These are phyloP conservation scores for Rosa multiflora DNA, from an alignment of 306 rosid species.

Conservation along the genomic window DNA sequence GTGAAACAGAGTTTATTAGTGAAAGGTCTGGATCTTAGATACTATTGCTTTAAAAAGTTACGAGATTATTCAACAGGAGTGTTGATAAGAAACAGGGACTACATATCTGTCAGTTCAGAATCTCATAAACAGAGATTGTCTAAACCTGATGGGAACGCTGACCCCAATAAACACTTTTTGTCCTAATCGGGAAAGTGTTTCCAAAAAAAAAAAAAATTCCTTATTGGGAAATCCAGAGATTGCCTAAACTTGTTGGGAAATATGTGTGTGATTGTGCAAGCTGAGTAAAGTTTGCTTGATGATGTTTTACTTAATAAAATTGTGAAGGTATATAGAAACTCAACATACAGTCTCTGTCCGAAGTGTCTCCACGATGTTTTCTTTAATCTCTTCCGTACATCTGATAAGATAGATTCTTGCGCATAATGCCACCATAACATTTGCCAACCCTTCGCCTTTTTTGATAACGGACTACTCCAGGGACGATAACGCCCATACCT, in stretches of 20 bases:
- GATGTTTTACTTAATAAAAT: not conserved
- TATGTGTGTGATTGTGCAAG: not conserved
- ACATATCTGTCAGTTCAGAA: not conserved
- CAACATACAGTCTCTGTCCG: slow-evolving; percentile 79
- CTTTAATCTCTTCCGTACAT: slow-evolving; percentile 74
- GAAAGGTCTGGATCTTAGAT: not conserved
- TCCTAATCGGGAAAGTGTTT: not conserved
- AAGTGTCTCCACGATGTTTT: slow-evolving; percentile 90
- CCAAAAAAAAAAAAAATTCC: not conserved
- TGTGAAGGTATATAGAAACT: not conserved
- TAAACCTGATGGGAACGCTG: not conserved
- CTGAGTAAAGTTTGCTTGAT: not conserved
- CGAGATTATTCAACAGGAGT: not conserved
- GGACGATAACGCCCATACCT: slow-evolving; percentile 97
- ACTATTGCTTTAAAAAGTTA: not conserved
- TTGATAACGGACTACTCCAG: slow-evolving; percentile 62
- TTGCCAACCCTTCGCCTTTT: slow-evolving; percentile 70
- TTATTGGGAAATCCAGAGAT: not conserved
- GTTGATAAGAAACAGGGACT: not conserved
- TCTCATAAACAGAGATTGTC: not conserved
- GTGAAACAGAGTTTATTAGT: not conserved
- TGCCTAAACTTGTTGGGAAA: not conserved
- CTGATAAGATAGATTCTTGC: slow-evolving; percentile 78
- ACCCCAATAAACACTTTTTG: not conserved
- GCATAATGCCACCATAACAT: slow-evolving; percentile 93